Evolutionary conservation across 495 filamentous ascomycete species (phyloP), one percentile per base, ranked within the genome.

Genomic region (Aspergillus affinis): DNA sequence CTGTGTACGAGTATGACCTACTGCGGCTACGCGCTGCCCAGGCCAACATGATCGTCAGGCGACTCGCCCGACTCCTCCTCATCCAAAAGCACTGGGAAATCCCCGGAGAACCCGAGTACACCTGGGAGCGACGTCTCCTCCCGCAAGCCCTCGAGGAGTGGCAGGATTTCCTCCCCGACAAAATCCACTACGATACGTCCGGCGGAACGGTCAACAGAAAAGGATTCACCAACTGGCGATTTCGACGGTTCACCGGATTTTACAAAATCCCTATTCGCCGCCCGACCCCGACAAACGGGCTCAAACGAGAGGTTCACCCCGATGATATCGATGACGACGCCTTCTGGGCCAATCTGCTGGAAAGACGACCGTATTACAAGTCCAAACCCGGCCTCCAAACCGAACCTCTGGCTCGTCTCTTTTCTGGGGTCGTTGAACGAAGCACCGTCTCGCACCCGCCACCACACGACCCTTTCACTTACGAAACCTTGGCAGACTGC

Each of bases 61-160:
- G 60, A 6, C 58, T 73, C 4, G 65, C 63, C 13, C 51, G 45
- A 29, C 50, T 66, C n/a, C 36, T 68, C 23, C 9, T 69, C 8
- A 61, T 57, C 9, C 47, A 61, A 20, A 12, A 30, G 8, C n/a
- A 61, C 15, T 74, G 72, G 74, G 57, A 49, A 7, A 65, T 63
- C 45, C 63, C 47, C 17, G 44, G 61, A 9, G 60, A 64, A 26
- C 19, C 60, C 1, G 36, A 41, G 5, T 10, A 15, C 36, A 51
- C 13, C 17, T 79, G 75, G 76, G 58, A 68, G 20, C 64, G 59
- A n/a, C 58, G 64, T 4, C 32, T 73, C 15, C 59, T 83, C 9
- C 83, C 82, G 0, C 67, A 70, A 27, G 65, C 79, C 44, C 60
- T 82, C 2, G 72, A 77, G 60, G 78, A 83, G 63, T 87, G 84